Base-by-base conservation (phyloP, 768 basidiomycete genomes). In the Pulveroboletus ravenelii region DNA sequence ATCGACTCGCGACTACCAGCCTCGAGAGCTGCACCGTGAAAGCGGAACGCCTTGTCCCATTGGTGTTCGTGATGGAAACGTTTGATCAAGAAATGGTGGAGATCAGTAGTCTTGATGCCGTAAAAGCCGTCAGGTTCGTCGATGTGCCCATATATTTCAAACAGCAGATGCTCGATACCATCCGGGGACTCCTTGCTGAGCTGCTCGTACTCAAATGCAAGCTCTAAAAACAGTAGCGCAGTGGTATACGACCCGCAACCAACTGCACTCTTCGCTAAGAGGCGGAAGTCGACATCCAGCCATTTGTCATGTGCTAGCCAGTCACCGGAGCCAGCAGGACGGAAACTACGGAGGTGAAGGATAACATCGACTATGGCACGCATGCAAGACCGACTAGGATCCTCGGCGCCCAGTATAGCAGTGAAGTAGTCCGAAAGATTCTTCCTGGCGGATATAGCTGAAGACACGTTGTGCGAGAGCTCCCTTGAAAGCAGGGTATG, bases 91-190 rank as follows among this genome's bases (percentile, higher is more conserved):
- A 93, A 88, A 39, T 80, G 77, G 23, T 82, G 78, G n/a, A 89
- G 78, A 62, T 98, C 83, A 30, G 76, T 69, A 7, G 87, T 83
- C 54, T 85, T 77, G 52, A 98, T 93, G 6, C 93, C 93, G 67
- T 99, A 99, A 66, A 99, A 99, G 2, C 96, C 93, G 60, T 99
- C 96, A 0, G 94, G 94, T 65, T 99, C 96, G 61, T 96, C 94
- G 52, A 99, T 93, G 59, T 93, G 87, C 47, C 84, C 83, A 62
- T 98, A 99, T 44, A 98, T 92, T 44, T 87, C 86, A 71, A 93
- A 97, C 18, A 98, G 71, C 23, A 94, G 75, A 50, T 87, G 73
- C 56, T 92, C 89, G 1, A 76, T 70, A 14, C 69, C 66, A 10
- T 55, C 54, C 3, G 60, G 53, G n/a, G 61, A 62, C 7, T 69